Conservation (phyloP, 768 basidiomycete species). For the Lactarius vividus region DNA sequence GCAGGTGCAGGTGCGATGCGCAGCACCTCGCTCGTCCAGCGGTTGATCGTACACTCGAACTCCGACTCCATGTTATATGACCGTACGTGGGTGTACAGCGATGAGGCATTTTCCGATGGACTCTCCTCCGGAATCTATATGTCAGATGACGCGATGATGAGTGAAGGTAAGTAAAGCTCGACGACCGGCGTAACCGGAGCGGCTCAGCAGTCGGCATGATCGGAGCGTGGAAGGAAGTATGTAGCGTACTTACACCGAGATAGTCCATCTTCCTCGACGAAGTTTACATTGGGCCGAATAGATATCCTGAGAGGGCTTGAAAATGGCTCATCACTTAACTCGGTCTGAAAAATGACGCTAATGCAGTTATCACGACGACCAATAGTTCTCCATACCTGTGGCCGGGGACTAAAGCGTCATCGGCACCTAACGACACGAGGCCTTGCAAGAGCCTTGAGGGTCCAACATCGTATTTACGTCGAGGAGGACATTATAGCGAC, state of each 20-base stretch:
- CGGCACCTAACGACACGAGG: not conserved
- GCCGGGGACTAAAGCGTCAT: not conserved
- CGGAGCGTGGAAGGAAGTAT: no score
- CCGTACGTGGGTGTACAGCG: not conserved
- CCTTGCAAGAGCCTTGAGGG: not conserved
- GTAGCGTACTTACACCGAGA: no score
- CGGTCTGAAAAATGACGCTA: not conserved
- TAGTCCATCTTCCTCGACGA: no score
- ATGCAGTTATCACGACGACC: not conserved
- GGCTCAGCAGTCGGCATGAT: no score
- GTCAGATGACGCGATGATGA: no score
- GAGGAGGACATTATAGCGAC: not conserved
- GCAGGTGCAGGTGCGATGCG: slow-evolving; percentile 53
- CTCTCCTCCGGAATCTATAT: no score
- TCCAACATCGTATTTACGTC: not conserved
- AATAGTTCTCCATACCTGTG: not conserved
- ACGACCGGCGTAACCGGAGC: no score
- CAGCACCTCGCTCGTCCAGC: slow-evolving; percentile 80
- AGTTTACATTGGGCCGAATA: not conserved
- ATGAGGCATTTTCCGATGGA: not conserved
- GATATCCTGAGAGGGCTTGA: not conserved
- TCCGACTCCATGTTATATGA: slow-evolving; percentile 60
- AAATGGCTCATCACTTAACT: not conserved
- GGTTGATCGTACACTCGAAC: slow-evolving; percentile 78
- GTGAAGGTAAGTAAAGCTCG: no score